Conservation (phyloP, 1,139 yeast species). For the Scheffersomyces cryptocercus region DNA sequence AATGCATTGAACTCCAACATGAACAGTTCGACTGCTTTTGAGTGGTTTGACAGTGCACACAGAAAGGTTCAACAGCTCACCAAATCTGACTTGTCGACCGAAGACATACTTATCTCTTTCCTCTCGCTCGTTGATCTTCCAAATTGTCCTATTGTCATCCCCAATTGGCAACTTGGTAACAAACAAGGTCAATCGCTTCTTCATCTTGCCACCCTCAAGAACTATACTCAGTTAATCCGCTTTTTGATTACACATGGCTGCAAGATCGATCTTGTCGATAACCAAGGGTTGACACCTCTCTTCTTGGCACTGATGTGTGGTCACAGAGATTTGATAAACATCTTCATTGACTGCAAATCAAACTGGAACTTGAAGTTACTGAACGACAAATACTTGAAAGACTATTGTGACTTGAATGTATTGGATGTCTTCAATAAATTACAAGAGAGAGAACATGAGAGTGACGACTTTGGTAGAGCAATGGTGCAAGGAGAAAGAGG, state of each 20-base stretch:
- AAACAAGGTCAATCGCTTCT: conserved; percentile 82
- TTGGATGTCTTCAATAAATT: conserved; percentile 50
- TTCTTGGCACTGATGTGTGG: conserved; percentile 85
- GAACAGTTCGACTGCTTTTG: conserved; percentile 25
- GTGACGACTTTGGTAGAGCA: conserved; percentile 11
- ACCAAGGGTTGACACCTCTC: conserved; percentile 81
- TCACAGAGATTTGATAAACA: conserved; percentile 57
- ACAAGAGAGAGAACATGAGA: conserved; percentile 16
- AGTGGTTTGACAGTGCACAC: conserved; percentile 54
- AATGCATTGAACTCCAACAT: conserved; percentile 6
- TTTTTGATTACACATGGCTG: conserved; percentile 79
- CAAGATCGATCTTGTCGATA: conserved; percentile 70
- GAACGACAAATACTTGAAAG: conserved; percentile 55
- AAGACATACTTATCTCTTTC: conserved; percentile 62
- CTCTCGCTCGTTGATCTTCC: conserved; percentile 63
- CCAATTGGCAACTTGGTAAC: conserved; percentile 82
- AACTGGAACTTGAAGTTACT: conserved; percentile 57
- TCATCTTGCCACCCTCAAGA: conserved; percentile 79
- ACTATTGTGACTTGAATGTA: conserved; percentile 65
- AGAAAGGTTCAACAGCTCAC: conserved; percentile 52
- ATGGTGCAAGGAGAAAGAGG: neutral
- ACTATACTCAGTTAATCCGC: conserved; percentile 61
- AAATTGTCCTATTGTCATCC: conserved; percentile 59
- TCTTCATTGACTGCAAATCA: conserved; percentile 65
- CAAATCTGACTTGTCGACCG: conserved; percentile 49